These are phyloP conservation scores for Aspergillus felis DNA, from an alignment of 2,329 filamentous ascomycete species.

Conservation along the genomic window DNA sequence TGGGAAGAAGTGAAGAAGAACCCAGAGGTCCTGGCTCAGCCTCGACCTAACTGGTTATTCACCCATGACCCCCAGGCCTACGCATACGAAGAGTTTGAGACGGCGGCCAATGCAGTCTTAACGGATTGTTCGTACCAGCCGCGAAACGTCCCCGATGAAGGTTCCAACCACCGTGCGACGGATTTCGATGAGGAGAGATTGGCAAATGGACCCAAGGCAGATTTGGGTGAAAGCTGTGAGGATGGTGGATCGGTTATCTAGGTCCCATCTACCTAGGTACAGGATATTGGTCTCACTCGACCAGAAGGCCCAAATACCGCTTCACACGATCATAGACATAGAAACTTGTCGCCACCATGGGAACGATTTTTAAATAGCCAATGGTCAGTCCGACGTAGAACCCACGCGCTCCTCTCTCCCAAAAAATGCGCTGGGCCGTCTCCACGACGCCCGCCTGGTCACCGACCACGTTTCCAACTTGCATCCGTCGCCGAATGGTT, in stretches of 20 bases:
- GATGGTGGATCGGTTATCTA: no score
- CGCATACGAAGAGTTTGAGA: background rate
- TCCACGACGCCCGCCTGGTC: background rate
- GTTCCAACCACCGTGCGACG: background rate
- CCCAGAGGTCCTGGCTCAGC: background rate
- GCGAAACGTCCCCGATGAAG: background rate
- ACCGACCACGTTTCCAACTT: background rate
- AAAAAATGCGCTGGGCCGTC: background rate
- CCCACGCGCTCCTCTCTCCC: background rate
- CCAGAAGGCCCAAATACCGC: background rate
- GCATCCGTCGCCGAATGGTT: background rate
- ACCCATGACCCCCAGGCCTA: background rate
- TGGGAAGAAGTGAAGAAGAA: background rate
- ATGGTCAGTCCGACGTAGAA: background rate
- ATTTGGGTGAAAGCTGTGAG: background rate
- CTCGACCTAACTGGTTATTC: background rate
- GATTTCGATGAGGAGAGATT: background rate
- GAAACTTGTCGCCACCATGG: conserved; percentile 1
- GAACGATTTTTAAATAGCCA: background rate
- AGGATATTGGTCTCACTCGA: background rate
- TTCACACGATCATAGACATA: background rate
- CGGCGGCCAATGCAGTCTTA: background rate
- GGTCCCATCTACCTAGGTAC: background rate
- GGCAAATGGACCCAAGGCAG: background rate
- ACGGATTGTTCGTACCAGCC: background rate